Percentiles rank a stretch among this genome's conserved stretches.
phyloP scores from a whole-genome alignment of 1,284 basidiomycete species.

The Tilletia indica region DNA sequence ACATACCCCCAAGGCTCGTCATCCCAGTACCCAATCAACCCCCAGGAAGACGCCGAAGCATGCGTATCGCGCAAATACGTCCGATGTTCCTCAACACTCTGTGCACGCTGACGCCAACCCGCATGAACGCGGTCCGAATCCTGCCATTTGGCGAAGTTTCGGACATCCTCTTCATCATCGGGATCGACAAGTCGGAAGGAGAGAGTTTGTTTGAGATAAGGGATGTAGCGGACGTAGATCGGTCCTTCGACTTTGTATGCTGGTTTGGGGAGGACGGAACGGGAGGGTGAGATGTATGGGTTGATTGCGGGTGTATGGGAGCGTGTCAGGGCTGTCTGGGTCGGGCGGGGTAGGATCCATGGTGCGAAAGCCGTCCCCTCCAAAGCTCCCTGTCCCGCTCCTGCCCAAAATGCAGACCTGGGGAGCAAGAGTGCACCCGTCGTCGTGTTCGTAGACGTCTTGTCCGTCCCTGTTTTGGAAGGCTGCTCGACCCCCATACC shows the following conservation, averaged over 20 bases:
- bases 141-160: constrained; percentile 46
- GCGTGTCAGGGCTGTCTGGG: not conserved
- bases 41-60: constrained; percentile 28
- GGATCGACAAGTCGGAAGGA: constrained; percentile 42
- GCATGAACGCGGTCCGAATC: constrained; percentile 46
- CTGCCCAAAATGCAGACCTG: constrained; percentile 42
- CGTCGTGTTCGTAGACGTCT: not conserved
- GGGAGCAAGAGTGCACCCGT: constrained; percentile 28
- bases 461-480: not conserved
- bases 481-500: constrained; percentile 12
- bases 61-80: constrained; percentile 35
- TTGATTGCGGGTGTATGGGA: not conserved
- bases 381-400: constrained; percentile 2
- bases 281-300: not conserved
- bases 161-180: constrained; percentile 34
- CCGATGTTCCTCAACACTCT: constrained; percentile 36
- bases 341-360: not conserved
- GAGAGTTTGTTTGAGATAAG: constrained; percentile 40
- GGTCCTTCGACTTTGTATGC: not conserved
- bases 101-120: constrained; percentile 46
- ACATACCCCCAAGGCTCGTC: constrained; percentile 52
- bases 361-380: not conserved
- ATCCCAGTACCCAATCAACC: constrained; percentile 50
- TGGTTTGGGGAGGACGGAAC: constrained; percentile 5
- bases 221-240: constrained; percentile 46